Base-by-base conservation (phyloP, 306 rosid genomes). In the Trichosanthes cucumerina region DNA sequence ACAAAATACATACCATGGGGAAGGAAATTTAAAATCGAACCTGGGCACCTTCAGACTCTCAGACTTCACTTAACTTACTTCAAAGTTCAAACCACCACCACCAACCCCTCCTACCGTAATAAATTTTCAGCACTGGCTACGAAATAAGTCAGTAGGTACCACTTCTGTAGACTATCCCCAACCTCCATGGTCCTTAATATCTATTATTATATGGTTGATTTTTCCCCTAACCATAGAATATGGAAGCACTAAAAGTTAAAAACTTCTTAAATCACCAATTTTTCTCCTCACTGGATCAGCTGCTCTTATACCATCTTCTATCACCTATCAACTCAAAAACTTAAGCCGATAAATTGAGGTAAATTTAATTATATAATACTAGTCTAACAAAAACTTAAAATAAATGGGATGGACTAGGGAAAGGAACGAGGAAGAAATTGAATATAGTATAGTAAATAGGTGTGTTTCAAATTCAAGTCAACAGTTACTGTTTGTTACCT, bases 401-500 rank as follows among this genome's bases (percentile, higher is more conserved):
- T 4, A 57, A 57, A 53, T 53, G 59, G 19, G 54, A 14, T 49
- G 39, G 4, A 14, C 33, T 28, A 28, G 1, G 33, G 33, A 31
- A 62, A 15, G n/a, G 1, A 44, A 47, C 1, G 28, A 28, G 62
- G 39, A 52, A 79, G 9, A 15, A 38, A 24, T 15, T 23, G 11
- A 13, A 44, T 28, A 28, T 28, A 58, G 33, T 41, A 18, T 4
- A 39, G 31, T 10, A 28, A 7, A 33, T 14, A 4, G 82, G 9
- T 60, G 9, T 2, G 60, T n/a, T 53, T 56, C 8, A 18, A 52
- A 16, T 52, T 56, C 64, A 64, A 43, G 54, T 47, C 8, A 72
- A 28, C 57, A 71, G 24, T 71, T 15, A 26, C 1, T 6, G 28
- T 31, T 88, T 6, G 28, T 31, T 88, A 93, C 98, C 96, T 49